phyloP scores from a whole-genome alignment of 805 yeast species.

The Yamadazyma tumulicola region DNA sequence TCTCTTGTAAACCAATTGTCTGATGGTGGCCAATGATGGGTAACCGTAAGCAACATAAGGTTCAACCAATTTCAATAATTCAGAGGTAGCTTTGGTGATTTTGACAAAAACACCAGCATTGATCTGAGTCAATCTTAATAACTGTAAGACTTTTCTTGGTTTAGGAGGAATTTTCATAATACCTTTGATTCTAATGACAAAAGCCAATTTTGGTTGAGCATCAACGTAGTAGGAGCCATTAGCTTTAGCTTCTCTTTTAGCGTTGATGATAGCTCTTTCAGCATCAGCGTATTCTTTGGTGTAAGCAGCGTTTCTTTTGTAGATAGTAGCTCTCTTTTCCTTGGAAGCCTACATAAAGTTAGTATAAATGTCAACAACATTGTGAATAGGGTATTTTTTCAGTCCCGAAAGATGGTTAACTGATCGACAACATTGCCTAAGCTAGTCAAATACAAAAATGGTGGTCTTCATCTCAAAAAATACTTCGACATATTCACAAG shows the following conservation, averaged over 20 bases:
- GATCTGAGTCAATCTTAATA: constrained; percentile 89
- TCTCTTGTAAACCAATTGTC: constrained; percentile 95
- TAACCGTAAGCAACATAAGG: constrained; percentile 97
- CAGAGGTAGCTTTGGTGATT: constrained; percentile 92
- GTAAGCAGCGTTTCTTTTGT: constrained; percentile 96
- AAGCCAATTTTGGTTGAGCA: constrained; percentile 92
- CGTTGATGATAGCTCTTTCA: constrained; percentile 81
- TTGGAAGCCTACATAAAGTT: constrained; percentile 37
- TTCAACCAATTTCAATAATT: constrained; percentile 89
- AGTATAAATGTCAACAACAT: constrained; percentile 19
- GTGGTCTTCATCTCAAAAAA: constrained; percentile 52
- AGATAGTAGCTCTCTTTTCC: constrained; percentile 65
- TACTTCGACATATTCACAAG: constrained; percentile 2
- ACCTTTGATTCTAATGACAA: constrained; percentile 99
- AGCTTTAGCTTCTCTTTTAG: constrained; percentile 93
- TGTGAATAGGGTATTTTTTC: constrained; percentile 36
- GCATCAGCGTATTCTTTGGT: constrained; percentile 90
- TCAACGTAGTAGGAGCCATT: constrained; percentile 91
- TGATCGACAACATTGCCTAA: constrained; percentile 65
- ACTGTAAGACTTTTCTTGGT: constrained; percentile 98
- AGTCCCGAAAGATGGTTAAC: constrained; percentile 89
- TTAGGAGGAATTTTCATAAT: constrained; percentile 97
- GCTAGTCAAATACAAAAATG: constrained; percentile 58
- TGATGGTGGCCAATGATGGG: constrained; percentile 89
- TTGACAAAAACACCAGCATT: constrained; percentile 94